Evolutionary conservation across 257 asterid species (phyloP), one percentile per base, ranked within the genome.

Genomic region (Fraxinus anomala): DNA sequence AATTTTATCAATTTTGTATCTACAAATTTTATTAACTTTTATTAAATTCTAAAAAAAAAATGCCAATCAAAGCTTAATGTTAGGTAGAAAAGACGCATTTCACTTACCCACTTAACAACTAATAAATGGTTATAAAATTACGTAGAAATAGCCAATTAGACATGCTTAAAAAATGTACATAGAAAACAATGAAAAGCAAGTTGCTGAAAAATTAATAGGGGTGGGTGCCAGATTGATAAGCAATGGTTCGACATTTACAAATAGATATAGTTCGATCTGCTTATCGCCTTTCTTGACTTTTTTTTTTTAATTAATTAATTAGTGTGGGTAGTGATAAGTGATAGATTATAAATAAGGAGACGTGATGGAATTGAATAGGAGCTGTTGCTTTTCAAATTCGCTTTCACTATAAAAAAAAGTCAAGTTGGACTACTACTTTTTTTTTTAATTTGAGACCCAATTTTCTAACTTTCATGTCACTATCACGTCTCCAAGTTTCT

Each of bases 141-240:
- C 49, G 13, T 11, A 12, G 17, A 42, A 42, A 42, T 42, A 42
- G 49, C 49, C 49, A 42, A 42, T 42, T 42, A 42, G 4, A 11
- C 59, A 68, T 36, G 74, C 34, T 34, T 47, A 3, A 39, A 67
- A 44, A 24, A 74, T 12, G 19, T 70, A 70, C 40, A 44, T 47
- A 21, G 17, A 6, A 2, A 76, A 59, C 33, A 2, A 28, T 28
- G 34, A 44, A 74, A 12, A 73, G 21, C 17, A 6, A 24, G 4
- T 37, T 37, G 40, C 2, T 72, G 24, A 26, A 23, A 16, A 37
- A 39, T 4, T 56, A 17, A 14, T 13, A 13, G 19, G 68, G 79
- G 83, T 82, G 87, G 84, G 11, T 68, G 82, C 72, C 87, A 82
- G 87, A 49, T 19, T 80, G 87, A 83, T 83, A 80, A 82, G 80